Evolutionary conservation across 2,329 filamentous ascomycete species (phyloP).

Genomic region (Aureobasidium musti): DNA sequence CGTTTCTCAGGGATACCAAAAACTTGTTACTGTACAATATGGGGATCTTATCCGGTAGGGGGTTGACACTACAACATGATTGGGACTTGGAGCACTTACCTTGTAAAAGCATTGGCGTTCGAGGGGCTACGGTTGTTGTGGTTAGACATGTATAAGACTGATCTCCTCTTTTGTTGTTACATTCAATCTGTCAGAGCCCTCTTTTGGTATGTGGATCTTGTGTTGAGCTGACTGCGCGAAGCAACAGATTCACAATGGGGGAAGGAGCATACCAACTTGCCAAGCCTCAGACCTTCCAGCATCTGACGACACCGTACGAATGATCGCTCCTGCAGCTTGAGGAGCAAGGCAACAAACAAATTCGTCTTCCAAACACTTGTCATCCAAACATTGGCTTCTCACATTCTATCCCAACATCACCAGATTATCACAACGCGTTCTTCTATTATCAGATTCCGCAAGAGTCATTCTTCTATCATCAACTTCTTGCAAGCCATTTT

Average conservation of each 20-base stretch:
- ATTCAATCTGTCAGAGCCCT: neutral
- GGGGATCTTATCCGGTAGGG: neutral
- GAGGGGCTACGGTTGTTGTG: constrained; percentile 15
- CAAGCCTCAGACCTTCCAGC: neutral
- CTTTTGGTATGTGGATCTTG: neutral
- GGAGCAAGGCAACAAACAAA: neutral
- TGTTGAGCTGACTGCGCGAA: neutral
- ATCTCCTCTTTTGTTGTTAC: constrained; percentile 20
- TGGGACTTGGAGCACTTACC: constrained; percentile 8
- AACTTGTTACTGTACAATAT: constrained; percentile 6
- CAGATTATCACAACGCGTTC: neutral
- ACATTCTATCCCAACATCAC: neutral
- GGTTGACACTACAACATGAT: neutral
- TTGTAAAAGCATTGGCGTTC: constrained; percentile 26
- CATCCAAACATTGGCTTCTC: neutral
- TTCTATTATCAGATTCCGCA: neutral
- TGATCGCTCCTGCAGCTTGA: constrained; percentile 1
- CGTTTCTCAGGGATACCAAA: constrained; percentile 21
- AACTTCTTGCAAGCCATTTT: neutral
- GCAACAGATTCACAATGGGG: neutral
- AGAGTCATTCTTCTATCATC: neutral
- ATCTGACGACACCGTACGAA: neutral
- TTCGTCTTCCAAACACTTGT: neutral
- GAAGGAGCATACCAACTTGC: constrained; percentile 6
- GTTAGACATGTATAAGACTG: constrained; percentile 24